phyloP scores from a whole-genome alignment of 1,284 basidiomycete species.

The Apiotrichum veenhuisii region DNA sequence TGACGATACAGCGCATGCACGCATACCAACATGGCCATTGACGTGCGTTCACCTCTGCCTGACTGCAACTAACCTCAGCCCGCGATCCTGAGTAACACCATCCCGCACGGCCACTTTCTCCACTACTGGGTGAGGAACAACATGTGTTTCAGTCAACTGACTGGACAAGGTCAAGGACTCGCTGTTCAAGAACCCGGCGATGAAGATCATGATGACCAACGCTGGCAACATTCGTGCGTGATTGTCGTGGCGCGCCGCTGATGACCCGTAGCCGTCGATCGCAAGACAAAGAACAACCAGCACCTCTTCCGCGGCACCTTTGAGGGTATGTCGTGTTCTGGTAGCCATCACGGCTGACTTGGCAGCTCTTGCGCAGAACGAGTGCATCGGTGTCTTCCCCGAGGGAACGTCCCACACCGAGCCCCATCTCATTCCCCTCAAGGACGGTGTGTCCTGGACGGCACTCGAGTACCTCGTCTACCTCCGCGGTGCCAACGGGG shows the following conservation, averaged over 20 bases:
- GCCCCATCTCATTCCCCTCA: constrained; percentile 85
- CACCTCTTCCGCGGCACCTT: constrained; percentile 86
- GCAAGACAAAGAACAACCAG: constrained; percentile 84
- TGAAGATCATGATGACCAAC: constrained; percentile 71
- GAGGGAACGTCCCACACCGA: constrained; percentile 76
- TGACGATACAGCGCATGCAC: constrained; percentile 63
- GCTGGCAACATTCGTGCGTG: constrained; percentile 75
- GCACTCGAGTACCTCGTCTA: constrained; percentile 87
- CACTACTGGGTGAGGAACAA: constrained; percentile 84
- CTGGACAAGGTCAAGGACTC: constrained; percentile 50
- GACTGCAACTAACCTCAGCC: constrained; percentile 29
- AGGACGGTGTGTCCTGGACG: constrained; percentile 94
- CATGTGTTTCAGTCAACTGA: background rate
- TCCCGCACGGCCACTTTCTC: constrained; percentile 51
- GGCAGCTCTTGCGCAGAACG: constrained; percentile 64
- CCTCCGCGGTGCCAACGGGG: constrained; percentile 54
- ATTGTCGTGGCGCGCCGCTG: background rate
- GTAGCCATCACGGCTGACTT: background rate
- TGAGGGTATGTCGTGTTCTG: constrained; percentile 51
- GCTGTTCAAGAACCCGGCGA: constrained; percentile 72
- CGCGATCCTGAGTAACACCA: constrained; percentile 42
- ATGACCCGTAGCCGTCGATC: constrained; percentile 66
- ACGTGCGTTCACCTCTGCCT: constrained; percentile 59
- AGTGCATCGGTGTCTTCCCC: constrained; percentile 87
- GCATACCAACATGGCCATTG: constrained; percentile 89